Conservation (phyloP, 176 grass and related monocot genomes). For the Carex myosuroides region DNA sequence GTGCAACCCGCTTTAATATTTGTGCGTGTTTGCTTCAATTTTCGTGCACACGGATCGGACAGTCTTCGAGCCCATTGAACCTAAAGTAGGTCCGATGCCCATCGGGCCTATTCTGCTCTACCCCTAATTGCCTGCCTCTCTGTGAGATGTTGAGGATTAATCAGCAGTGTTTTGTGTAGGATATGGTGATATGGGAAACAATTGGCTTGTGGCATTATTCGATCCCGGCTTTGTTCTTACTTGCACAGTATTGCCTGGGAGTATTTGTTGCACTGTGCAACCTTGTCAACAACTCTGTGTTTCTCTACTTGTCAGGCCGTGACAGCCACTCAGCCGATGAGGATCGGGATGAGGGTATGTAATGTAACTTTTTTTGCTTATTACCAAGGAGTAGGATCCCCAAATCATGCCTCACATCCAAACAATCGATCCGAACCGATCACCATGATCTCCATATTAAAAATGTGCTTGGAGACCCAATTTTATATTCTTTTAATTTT, state of each 20-base stretch:
- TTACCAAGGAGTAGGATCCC: too few relatives aligned
- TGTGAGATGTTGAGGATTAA: slow-evolving; percentile 17
- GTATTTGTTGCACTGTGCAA: slow-evolving; percentile 95
- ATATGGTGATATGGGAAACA: slow-evolving; percentile 98
- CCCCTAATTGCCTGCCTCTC: background rate
- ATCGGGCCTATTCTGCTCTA: too few relatives aligned
- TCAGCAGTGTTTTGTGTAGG: slow-evolving; percentile 43
- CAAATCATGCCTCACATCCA: too few relatives aligned
- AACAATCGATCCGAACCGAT: too few relatives aligned
- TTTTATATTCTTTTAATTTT: too few relatives aligned
- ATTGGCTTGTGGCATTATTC: slow-evolving; percentile 98
- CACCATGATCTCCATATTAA: too few relatives aligned
- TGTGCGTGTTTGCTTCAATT: too few relatives aligned
- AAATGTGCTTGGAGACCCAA: too few relatives aligned
- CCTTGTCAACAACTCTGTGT: slow-evolving; percentile 96
- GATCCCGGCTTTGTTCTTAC: slow-evolving; percentile 91
- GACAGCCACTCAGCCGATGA: slow-evolving; percentile 53
- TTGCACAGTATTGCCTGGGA: slow-evolving; percentile 94
- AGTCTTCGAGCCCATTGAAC: too few relatives aligned
- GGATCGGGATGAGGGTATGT: slow-evolving; percentile 77
- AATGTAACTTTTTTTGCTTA: slow-evolving; percentile 19
- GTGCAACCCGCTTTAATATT: too few relatives aligned
- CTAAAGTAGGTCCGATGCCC: too few relatives aligned
- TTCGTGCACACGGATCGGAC: too few relatives aligned
- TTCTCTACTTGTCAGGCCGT: slow-evolving; percentile 53